phyloP scores from a whole-genome alignment of 2,329 filamentous ascomycete genomes.

The Ambrosiella beaveri region DNA sequence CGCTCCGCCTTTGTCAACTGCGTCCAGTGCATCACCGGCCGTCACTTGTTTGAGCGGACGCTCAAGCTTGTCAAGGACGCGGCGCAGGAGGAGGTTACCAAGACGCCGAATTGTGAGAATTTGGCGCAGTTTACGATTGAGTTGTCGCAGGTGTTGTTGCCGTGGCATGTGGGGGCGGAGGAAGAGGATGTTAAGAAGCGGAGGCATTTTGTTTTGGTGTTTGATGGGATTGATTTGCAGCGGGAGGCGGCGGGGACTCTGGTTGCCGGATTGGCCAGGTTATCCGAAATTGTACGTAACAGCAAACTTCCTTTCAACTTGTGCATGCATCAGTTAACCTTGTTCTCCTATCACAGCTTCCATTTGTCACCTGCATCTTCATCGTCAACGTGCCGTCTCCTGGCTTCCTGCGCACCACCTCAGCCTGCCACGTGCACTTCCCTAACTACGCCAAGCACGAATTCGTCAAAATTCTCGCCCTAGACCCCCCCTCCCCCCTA shows the following conservation, averaged over 20 bases:
- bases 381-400: conserved; percentile 57
- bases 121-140: conserved; percentile 60
- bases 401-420: conserved; percentile 49
- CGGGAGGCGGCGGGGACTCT: conserved; percentile 64
- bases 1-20: conserved; percentile 8
- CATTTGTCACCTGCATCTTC: conserved; percentile 58
- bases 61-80: conserved; percentile 27
- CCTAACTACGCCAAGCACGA: conserved; percentile 69
- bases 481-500: conserved; percentile 26
- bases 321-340: conserved; percentile 9
- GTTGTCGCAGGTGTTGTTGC: conserved; percentile 42
- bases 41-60: conserved; percentile 37
- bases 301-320: background rate
- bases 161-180: background rate
- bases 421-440: conserved; percentile 65
- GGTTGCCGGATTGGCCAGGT: conserved; percentile 59
- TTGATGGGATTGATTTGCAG: conserved; percentile 77
- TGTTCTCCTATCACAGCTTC: conserved; percentile 40
- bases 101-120: conserved; percentile 52
- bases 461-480: conserved; percentile 59
- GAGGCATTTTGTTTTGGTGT: conserved; percentile 53
- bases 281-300: conserved; percentile 57
- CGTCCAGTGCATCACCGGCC: conserved; percentile 14
- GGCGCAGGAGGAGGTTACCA: conserved; percentile 21
- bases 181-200: conserved; percentile 18